Evolutionary conservation across 306 rosid genomes (phyloP).

Genomic region (Macrotyloma uniflorum): DNA sequence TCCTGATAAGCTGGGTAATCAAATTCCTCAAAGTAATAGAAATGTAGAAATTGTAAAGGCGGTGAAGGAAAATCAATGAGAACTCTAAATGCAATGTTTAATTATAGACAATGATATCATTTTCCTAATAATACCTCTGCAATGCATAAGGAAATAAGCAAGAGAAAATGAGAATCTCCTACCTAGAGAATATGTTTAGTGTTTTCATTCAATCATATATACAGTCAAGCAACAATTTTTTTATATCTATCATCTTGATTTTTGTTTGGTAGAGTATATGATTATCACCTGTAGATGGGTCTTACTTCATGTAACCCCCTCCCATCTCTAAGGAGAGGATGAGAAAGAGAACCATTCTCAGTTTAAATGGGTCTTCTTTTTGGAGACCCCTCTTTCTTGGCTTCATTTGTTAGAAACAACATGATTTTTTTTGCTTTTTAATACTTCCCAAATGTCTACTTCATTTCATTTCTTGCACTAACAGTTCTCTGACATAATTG

Average conservation of each 20-base stretch:
- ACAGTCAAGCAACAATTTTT: background rate
- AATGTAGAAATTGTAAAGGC: background rate
- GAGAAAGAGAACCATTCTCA: background rate
- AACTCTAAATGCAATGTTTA: conserved; percentile 10
- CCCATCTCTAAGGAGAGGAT: background rate
- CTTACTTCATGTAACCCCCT: background rate
- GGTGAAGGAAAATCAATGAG: background rate
- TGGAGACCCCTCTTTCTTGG: background rate
- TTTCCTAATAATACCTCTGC: conserved; percentile 4
- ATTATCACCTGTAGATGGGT: conserved; percentile 8
- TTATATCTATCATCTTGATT: background rate
- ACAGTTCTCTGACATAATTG: conserved; percentile 42
- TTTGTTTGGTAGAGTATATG: conserved; percentile 1
- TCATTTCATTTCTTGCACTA: conserved; percentile 39
- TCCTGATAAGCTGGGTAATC: background rate
- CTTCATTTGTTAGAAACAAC: conserved; percentile 21
- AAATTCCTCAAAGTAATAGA: conserved; percentile 10
- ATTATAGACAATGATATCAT: background rate
- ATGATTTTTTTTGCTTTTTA: conserved; percentile 1
- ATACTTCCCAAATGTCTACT: background rate
- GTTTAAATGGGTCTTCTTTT: conserved; percentile 20
- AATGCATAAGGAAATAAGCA: conserved; percentile 18
- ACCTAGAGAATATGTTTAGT: background rate
- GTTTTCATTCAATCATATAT: background rate
- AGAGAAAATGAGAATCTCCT: background rate